These are phyloP conservation scores for Sequoia sempervirens DNA, from an alignment of 75 land plant genomes.

Conservation along the genomic window DNA sequence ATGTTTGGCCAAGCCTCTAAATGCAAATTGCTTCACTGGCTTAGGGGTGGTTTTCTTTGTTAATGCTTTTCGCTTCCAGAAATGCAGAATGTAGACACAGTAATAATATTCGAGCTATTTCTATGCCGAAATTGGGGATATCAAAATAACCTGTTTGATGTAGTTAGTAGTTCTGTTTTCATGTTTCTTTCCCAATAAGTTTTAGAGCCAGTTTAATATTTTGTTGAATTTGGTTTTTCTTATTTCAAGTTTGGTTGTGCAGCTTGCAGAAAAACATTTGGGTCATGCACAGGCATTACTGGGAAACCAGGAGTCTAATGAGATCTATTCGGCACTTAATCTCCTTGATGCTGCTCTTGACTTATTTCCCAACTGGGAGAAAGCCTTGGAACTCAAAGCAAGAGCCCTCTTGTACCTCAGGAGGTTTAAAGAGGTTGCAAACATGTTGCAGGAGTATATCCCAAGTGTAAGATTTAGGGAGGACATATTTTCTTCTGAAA, in stretches of 20 bases:
- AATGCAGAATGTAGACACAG: background rate
- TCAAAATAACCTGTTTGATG: background rate
- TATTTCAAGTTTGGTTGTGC: conserved; percentile 3
- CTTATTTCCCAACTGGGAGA: conserved; percentile 51
- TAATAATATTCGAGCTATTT: background rate
- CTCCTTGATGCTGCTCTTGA: conserved; percentile 64
- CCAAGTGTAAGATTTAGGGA: conserved; percentile 43
- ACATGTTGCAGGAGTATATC: conserved; percentile 70
- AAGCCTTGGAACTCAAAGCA: conserved; percentile 69
- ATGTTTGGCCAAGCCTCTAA: background rate
- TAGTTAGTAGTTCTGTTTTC: background rate
- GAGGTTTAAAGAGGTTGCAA: conserved; percentile 69
- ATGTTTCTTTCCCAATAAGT: background rate
- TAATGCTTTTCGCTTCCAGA: background rate
- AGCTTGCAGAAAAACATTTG: conserved; percentile 61
- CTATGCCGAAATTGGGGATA: background rate
- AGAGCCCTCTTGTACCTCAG: conserved; percentile 49
- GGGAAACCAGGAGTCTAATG: conserved; percentile 28
- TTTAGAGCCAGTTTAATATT: background rate
- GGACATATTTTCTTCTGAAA: conserved; percentile 5
- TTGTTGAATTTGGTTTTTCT: background rate
- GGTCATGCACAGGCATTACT: conserved; percentile 44
- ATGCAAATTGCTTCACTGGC: background rate
- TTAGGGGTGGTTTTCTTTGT: background rate
- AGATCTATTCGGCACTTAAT: conserved; percentile 33